phyloP scores from a whole-genome alignment of 129 eudicot genomes.

The Flaveria bidentis region DNA sequence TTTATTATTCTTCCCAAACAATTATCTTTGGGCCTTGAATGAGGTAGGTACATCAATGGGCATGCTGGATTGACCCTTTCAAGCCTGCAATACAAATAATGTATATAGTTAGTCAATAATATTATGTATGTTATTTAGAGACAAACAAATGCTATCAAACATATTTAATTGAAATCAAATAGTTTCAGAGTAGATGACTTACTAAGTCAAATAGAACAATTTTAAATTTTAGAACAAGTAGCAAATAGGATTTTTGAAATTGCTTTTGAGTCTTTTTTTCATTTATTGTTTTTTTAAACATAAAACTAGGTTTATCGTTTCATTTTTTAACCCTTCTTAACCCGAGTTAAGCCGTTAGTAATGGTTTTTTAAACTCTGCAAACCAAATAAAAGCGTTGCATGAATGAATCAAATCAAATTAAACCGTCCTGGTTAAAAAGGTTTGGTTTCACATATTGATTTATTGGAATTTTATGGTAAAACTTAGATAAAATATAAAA shows the following conservation, averaged over 20 bases:
- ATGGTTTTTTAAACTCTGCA: not conserved
- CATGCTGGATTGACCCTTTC: slow-evolving; percentile 60
- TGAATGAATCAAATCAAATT: not conserved
- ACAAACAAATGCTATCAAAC: not conserved
- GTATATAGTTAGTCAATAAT: not conserved
- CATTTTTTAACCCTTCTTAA: too few species aligned
- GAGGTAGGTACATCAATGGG: slow-evolving; percentile 57
- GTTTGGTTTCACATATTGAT: not conserved
- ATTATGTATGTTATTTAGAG: not conserved
- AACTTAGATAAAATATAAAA: too few species aligned
- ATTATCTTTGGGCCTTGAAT: slow-evolving; percentile 80
- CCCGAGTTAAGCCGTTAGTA: too few species aligned
- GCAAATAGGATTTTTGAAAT: not conserved
- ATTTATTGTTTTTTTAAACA: too few species aligned
- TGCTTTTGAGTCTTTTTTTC: too few species aligned
- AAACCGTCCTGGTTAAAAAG: not conserved
- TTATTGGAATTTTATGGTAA: too few species aligned
- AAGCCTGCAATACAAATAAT: slow-evolving; percentile 52
- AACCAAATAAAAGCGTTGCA: not conserved
- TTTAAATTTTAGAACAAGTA: not conserved
- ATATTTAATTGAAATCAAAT: not conserved
- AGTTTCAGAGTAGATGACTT: not conserved
- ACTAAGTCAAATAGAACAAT: not conserved
- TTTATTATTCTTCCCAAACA: slow-evolving; percentile 65
- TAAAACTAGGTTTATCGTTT: too few species aligned